Percentiles rank a stretch among this genome's conserved stretches.
These are phyloP conservation scores for Pisolithus albus DNA, from an alignment of 768 basidiomycete genomes.

Conservation along the genomic window DNA sequence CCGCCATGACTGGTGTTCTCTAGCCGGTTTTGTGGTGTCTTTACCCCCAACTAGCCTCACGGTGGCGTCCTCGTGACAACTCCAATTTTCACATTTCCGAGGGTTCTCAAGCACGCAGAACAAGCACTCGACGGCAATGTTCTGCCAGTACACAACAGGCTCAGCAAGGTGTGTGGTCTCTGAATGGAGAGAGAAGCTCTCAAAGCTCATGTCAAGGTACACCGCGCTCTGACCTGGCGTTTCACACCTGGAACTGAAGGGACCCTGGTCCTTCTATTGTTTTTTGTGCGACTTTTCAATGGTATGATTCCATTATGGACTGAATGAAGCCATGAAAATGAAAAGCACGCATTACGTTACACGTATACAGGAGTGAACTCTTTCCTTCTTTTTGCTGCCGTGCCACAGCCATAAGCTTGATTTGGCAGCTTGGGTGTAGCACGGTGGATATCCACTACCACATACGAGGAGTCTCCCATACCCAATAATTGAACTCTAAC, in stretches of 20 bases:
- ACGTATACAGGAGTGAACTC: neutral
- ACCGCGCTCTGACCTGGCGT: conserved; percentile 4
- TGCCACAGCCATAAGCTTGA: neutral
- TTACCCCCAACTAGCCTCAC: neutral
- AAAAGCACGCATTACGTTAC: conserved; percentile 1
- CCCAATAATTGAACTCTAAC: neutral
- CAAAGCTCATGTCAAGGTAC: conserved; percentile 18
- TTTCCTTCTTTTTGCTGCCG: neutral
- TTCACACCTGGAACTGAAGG: neutral
- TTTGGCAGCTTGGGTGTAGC: neutral
- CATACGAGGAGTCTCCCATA: neutral
- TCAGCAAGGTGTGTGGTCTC: conserved; percentile 22
- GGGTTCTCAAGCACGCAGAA: conserved; percentile 1
- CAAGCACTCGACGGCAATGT: conserved; percentile 5
- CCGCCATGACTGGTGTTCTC: conserved; percentile 4
- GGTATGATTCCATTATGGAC: neutral
- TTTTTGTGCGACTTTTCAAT: neutral
- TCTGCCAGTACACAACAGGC: conserved; percentile 11
- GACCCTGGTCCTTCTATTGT: neutral
- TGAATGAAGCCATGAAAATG: neutral
- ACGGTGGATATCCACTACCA: neutral
- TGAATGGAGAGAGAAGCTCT: conserved; percentile 27
- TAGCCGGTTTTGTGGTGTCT: conserved; percentile 4
- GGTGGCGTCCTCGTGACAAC: neutral
- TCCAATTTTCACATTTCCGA: conserved; percentile 16